Base-by-base conservation (phyloP, 768 basidiomycete species). In the Baorangia bicolor region DNA sequence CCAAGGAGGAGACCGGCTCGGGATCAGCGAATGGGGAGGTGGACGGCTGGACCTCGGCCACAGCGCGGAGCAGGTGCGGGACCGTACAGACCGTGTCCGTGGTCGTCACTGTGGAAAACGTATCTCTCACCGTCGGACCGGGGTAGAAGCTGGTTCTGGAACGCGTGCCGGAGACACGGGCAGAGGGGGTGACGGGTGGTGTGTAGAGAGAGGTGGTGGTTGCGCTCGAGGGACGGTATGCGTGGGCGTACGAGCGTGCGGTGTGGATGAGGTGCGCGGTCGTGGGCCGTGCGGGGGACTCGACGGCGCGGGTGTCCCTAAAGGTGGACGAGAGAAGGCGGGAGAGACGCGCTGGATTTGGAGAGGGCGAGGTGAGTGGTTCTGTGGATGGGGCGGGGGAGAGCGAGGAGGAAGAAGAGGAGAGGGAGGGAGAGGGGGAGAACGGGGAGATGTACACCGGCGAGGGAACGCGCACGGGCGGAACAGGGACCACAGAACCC, bases 311-410 rank as follows among this genome's bases (percentile, higher is more conserved):
- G 13, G 47, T 34, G 20, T 41, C 53, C 9, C 57, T 42, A 27
- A 67, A 67, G 0, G 60, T 68, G 37, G 66, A 65, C 0, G 66
- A 60, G 27, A 67, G 57, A 1, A 67, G 57, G 5, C 63, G 53
- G n/a, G 66, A 67, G 18, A 67, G 53, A 28, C 63, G 66, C 0
- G 30, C 51, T 4, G 55, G 20, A 23, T 35, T 41, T 14, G 51
- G 51, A 16, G 56, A 38, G 1, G 56, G 33, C 20, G 55, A 31
- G 21, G 27, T 33, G 10, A 64, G 53, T 13, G 48, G 57, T 10
- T 66, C 65, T 7, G 49, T 37, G 8, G 65, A 66, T 1, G 57
- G 53, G 10, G 65, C 13, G 3, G 59, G 56, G 1, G 65, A 64
- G 34, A 61, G 41, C 3, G 58, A 55, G 18, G 57, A 45, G 2